Percentiles rank a stretch among this genome's conserved stretches.
These are phyloP conservation scores for Climacium dendroides DNA, from an alignment of 225 moss, liverwort and hornwort genomes.

Conservation along the genomic window DNA sequence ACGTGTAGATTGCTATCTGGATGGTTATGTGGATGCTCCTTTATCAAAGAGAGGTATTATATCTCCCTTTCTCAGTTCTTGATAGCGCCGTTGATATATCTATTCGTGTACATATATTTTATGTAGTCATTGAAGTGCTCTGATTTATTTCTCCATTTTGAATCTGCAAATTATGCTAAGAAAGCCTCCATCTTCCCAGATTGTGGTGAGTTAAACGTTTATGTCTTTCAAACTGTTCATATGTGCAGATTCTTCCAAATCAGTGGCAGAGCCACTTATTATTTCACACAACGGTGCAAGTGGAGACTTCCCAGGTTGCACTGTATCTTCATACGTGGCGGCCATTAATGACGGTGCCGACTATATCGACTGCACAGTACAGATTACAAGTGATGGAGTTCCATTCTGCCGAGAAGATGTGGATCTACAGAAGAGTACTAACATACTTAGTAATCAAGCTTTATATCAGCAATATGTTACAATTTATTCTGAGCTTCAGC, in stretches of 20 bases:
- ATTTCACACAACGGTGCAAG: conserved; percentile 85
- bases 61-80: not conserved
- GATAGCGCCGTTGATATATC: not conserved
- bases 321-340: conserved; percentile 40
- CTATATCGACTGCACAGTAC: conserved; percentile 88
- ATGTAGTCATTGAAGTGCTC: not conserved
- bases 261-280: conserved; percentile 11
- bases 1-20: conserved; percentile 53
- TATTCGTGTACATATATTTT: not conserved
- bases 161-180: not conserved
- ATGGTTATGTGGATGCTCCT: conserved; percentile 32
- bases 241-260: conserved; percentile 8
- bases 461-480: not conserved
- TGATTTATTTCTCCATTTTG: not conserved
- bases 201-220: not conserved
- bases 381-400: conserved; percentile 67
- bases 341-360: conserved; percentile 73
- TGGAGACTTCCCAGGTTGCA: conserved; percentile 79
- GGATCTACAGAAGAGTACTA: conserved; percentile 45
- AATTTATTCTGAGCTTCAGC: conserved; percentile 19
- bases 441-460: not conserved
- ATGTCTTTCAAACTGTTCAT: not conserved
- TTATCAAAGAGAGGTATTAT: conserved; percentile 19
- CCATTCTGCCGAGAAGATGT: conserved; percentile 57
- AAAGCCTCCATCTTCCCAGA: not conserved